Conservation (phyloP, 805 yeast species). For the Wickerhamomyces xylosicus region DNA sequence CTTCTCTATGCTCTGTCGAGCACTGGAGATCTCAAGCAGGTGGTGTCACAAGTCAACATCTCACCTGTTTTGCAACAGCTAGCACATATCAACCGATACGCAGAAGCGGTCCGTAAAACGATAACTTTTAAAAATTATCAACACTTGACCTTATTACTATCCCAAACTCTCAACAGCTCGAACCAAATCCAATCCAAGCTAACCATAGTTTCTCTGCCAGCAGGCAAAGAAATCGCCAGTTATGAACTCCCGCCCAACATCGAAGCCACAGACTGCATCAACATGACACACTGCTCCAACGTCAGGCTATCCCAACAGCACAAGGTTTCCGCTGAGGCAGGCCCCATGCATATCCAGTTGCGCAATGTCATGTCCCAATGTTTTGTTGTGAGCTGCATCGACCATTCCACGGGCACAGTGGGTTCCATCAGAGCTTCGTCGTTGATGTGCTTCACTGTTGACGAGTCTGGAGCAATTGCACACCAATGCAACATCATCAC, state of each 20-base stretch:
- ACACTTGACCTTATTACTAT: not conserved
- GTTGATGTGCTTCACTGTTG: not conserved
- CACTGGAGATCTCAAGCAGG: no score
- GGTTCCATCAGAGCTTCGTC: not conserved
- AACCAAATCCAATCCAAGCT: not conserved
- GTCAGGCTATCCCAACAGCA: no score
- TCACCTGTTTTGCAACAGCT: no score
- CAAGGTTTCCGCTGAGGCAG: not conserved
- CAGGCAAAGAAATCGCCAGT: not conserved
- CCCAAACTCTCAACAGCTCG: not conserved
- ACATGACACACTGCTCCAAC: not conserved
- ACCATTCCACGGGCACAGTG: no score
- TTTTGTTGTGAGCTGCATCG: not conserved
- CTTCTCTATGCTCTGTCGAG: no score
- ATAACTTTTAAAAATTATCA: not conserved
- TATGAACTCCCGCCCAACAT: not conserved
- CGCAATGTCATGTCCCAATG: not conserved
- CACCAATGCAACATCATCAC: not conserved
- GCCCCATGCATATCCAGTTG: not conserved
- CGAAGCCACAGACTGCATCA: not conserved
- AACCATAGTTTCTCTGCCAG: not conserved
- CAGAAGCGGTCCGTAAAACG: not conserved
- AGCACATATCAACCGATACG: no score
- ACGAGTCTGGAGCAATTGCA: not conserved
- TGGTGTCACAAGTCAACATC: no score